These are phyloP conservation scores for Papiliotrema terrestris DNA, from an alignment of 1,284 basidiomycete genomes.

Conservation along the genomic window DNA sequence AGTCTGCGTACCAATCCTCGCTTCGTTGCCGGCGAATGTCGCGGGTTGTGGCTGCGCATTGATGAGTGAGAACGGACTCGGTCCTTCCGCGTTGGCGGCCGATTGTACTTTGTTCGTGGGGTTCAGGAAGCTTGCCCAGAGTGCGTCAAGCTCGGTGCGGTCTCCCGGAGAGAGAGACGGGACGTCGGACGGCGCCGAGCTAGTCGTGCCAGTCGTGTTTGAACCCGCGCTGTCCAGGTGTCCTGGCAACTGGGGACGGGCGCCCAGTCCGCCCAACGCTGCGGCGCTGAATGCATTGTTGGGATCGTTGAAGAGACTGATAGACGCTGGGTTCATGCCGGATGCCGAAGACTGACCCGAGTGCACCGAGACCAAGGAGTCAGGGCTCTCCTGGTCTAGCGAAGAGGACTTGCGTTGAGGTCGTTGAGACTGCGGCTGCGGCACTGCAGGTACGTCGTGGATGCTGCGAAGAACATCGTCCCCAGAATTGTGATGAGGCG, in stretches of 20 bases:
- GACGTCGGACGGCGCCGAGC: constrained; percentile 10
- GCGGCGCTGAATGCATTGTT: background rate
- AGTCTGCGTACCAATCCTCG: constrained; percentile 7
- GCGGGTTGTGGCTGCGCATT: constrained; percentile 29
- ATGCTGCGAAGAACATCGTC: constrained; percentile 34
- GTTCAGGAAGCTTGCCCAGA: constrained; percentile 41
- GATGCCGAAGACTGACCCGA: constrained; percentile 6
- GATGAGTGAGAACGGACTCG: constrained; percentile 12
- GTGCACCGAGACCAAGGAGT: constrained; percentile 31
- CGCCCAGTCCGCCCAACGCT: background rate
- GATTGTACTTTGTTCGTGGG: background rate
- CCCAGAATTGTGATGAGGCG: constrained; percentile 24
- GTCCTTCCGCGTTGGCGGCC: background rate
- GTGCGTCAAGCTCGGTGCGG: constrained; percentile 36
- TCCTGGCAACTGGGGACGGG: background rate
- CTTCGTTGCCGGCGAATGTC: constrained; percentile 23
- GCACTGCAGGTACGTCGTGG: constrained; percentile 21
- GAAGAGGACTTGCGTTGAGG: constrained; percentile 13
- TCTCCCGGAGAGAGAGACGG: constrained; percentile 10
- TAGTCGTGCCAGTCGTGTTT: background rate
- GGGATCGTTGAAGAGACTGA: constrained; percentile 4
- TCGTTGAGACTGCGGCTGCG: background rate
- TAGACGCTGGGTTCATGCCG: background rate
- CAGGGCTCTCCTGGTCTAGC: constrained; percentile 22
- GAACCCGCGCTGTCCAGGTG: background rate